These are phyloP conservation scores for Xylariaceae sp. DNA, from an alignment of 2,329 filamentous ascomycete genomes.

Conservation along the genomic window DNA sequence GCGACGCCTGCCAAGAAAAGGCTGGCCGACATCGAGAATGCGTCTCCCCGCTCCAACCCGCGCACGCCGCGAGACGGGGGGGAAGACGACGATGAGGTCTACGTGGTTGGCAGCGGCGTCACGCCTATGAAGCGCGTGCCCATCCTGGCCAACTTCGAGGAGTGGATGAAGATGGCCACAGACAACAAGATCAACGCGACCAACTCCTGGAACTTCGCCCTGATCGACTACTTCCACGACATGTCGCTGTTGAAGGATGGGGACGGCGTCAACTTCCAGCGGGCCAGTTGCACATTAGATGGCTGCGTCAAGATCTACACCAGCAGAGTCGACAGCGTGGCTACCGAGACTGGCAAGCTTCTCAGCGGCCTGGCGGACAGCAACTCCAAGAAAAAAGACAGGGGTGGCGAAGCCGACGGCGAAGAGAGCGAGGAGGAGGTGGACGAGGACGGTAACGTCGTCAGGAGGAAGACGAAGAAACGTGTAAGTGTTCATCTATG, in stretches of 20 bases:
- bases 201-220: conserved; percentile 99
- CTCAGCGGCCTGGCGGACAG: conserved; percentile 89
- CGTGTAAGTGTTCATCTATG: conserved; percentile 47
- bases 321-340: conserved; percentile 94
- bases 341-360: conserved; percentile 92
- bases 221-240: conserved; percentile 99
- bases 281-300: conserved; percentile 93
- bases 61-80: conserved; percentile 40
- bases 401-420: conserved; percentile 56
- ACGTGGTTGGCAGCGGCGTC: conserved; percentile 66
- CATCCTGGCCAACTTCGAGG: conserved; percentile 94
- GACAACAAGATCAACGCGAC: conserved; percentile 98
- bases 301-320: conserved; percentile 99
- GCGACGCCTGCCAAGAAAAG: conserved; percentile 59
- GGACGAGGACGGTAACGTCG: conserved; percentile 51
- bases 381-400: conserved; percentile 65
- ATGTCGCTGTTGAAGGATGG: conserved; percentile 97
- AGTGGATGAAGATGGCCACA: conserved; percentile 99
- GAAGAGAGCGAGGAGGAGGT: conserved; percentile 59
- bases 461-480: conserved; percentile 60
- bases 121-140: conserved; percentile 96
- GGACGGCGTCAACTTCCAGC: conserved; percentile 96
- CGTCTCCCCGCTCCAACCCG: conserved; percentile 47
- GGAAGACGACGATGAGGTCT: conserved; percentile 48
- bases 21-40: conserved; percentile 51